Evolutionary conservation across 176 grass and related monocot genomes (phyloP).

Genomic region (Paspalum vaginatum): DNA sequence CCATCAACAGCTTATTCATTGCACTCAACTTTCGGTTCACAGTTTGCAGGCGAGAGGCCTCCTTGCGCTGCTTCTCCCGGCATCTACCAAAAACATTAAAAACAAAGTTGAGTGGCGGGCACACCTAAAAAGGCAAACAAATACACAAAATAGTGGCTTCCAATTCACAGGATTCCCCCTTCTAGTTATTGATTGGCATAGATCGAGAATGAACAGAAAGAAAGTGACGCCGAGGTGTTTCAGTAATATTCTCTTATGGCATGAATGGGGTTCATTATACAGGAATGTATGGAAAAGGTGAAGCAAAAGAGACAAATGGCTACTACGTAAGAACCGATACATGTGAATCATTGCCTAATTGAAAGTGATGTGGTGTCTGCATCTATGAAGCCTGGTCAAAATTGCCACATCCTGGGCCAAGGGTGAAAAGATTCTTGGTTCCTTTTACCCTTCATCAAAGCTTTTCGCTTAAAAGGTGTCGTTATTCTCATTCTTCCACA

Average conservation of each 20-base stretch:
- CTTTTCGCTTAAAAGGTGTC: constrained; percentile 23
- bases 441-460: constrained; percentile 20
- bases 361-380: constrained; percentile 47
- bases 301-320: constrained; percentile 50
- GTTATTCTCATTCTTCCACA: constrained; percentile 23
- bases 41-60: constrained; percentile 89
- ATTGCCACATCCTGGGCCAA: constrained; percentile 13
- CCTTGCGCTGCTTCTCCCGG: constrained; percentile 98
- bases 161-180: constrained; percentile 8
- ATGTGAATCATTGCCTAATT: constrained; percentile 57
- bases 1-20: constrained; percentile 99
- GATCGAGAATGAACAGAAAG: constrained; percentile 19
- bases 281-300: constrained; percentile 34
- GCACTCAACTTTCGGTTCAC: constrained; percentile 93
- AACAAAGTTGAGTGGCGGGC: constrained; percentile 20
- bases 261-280: constrained; percentile 15
- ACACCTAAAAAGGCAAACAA: constrained; percentile 7
- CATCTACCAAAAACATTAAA: constrained; percentile 58
- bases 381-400: constrained; percentile 28
- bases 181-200: constrained; percentile 20
- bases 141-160: constrained; percentile 14
- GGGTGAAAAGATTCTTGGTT: constrained; percentile 13
- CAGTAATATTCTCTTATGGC: not conserved
- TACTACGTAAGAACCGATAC: constrained; percentile 32
- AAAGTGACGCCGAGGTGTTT: constrained; percentile 28